Base-by-base conservation (phyloP, 352 stramenopile species). In the Phytopythium ostracodes region DNA sequence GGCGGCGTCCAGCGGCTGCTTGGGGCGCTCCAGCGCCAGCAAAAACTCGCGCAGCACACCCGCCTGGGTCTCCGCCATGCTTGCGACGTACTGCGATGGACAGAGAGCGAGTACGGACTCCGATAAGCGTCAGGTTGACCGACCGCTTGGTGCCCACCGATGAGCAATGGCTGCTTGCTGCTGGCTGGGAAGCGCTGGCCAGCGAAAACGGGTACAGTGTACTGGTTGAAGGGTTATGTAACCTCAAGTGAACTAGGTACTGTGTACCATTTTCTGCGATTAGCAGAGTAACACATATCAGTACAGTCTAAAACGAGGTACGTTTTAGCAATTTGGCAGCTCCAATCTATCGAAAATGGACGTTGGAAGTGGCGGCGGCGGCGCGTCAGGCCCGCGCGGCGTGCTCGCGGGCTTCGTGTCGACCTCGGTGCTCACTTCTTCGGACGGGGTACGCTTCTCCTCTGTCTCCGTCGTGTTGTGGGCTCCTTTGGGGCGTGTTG, bases 371-470 rank as follows among this genome's bases (percentile, higher is more conserved):
- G 49, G 58, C 51, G 63, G 52, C 42, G 68, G 56, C 46, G 61
- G 63, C 55, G 46, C 64, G 57, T 35, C 66, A 56, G 54, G 61
- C 20, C 56, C 69, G 22, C 71, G 60, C 51, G 77, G 67, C 43
- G 74, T 71, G 47, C 68, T 91, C 10, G 68, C 80, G 2, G 84
- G 84, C 52, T 96, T 96, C 53, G 83, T 96, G 61, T 96, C 87
- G 22, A 96, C 87, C 14, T 67, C 84, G 4, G 74, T 96, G 47
- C 66, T 94, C 59, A 94, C 85, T n/a, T 94, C 84, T 8, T 88
- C 84, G 0, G 87, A 96, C 72, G 84, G 83, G 11, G 87, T 96
- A 56, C 49, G 81, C 11, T 18, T 58, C 17, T 11, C 33, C 38
- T 12, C 22, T 35, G 22, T 20, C 33, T 38, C 33, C 33, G 33